Evolutionary conservation across 352 stramenopile genomes (phyloP).

Genomic region (Elongisporangium senticosum): DNA sequence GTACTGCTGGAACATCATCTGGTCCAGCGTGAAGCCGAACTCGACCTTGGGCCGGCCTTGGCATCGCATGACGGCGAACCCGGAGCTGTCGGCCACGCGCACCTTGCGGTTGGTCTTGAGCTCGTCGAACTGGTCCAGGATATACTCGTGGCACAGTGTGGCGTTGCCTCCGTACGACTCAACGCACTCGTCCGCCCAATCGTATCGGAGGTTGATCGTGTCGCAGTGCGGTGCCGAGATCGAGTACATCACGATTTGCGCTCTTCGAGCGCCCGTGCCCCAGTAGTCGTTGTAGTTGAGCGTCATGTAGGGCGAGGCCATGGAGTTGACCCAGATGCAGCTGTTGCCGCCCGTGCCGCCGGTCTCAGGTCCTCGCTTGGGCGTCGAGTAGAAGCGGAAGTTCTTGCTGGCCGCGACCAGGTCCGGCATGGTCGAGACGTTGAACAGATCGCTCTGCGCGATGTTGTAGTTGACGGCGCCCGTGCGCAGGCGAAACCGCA

Average conservation of each 20-base stretch:
- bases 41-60: neutral
- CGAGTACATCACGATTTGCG: conserved; percentile 28
- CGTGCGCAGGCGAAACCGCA: conserved; percentile 2
- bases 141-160: conserved; percentile 9
- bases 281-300: conserved; percentile 26
- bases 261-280: conserved; percentile 13
- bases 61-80: conserved; percentile 18
- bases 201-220: conserved; percentile 12
- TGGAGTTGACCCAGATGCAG: neutral
- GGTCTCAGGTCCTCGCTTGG: neutral
- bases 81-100: conserved; percentile 3
- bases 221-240: conserved; percentile 31
- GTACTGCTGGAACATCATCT: conserved; percentile 11
- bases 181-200: conserved; percentile 8
- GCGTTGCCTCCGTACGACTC: conserved; percentile 8
- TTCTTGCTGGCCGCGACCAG: neutral
- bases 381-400: neutral
- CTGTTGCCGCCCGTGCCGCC: neutral
- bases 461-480: neutral
- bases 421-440: neutral
- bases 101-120: conserved; percentile 3
- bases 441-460: neutral
- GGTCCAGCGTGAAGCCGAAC: conserved; percentile 17
- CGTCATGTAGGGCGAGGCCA: conserved; percentile 10
- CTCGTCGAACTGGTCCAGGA: conserved; percentile 18